These are phyloP conservation scores for Histomonas meleagridis DNA, from an alignment of 208 protist genomes.

Conservation along the genomic window DNA sequence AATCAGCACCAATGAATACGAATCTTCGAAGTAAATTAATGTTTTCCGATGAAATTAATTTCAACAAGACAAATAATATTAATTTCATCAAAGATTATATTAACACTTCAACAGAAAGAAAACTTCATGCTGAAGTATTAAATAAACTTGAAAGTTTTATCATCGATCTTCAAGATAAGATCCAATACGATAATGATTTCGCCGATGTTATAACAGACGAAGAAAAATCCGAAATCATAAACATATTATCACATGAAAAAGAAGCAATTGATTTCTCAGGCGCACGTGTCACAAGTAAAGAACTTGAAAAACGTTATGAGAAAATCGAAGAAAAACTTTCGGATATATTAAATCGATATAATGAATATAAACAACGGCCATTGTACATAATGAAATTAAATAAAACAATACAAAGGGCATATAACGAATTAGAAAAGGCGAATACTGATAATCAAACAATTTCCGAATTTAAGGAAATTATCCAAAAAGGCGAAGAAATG, in stretches of 20 bases:
- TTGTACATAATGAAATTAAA: background rate
- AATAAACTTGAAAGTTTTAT: background rate
- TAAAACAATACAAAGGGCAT: background rate
- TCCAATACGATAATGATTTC: background rate
- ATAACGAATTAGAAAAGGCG: background rate
- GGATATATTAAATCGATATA: background rate
- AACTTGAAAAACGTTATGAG: background rate
- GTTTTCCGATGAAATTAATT: background rate
- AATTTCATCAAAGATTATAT: background rate
- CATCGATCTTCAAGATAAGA: background rate
- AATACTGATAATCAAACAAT: conserved; percentile 31
- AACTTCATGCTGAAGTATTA: background rate
- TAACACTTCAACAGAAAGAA: background rate
- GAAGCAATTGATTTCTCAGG: background rate
- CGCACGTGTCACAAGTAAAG: background rate
- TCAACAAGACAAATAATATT: background rate
- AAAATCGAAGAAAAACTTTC: background rate
- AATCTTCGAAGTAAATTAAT: no score
- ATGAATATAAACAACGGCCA: background rate
- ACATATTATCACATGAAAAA: background rate
- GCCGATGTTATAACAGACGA: background rate
- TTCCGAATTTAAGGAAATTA: background rate
- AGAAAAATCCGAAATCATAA: background rate
- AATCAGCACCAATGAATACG: background rate
- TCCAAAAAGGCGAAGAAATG: no score